Percentiles rank a stretch among this genome's conserved stretches.
Evolutionary conservation across 176 grass and related monocot genomes (phyloP).

Genomic region (Phyllostachys edulis): DNA sequence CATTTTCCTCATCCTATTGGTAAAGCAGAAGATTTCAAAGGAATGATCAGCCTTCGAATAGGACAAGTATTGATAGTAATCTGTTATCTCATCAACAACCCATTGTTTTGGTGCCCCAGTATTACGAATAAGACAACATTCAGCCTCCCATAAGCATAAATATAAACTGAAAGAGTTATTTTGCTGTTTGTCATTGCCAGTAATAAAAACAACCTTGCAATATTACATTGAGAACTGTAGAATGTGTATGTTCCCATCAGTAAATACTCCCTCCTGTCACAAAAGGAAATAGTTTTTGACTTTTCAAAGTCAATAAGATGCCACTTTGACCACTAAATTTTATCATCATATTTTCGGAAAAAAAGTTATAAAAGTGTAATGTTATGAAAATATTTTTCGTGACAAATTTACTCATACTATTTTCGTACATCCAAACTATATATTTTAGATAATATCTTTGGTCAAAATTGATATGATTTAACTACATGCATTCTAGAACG

Average conservation of each 20-base stretch:
- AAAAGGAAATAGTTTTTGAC: too few species aligned
- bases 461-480: too few species aligned
- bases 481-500: too few species aligned
- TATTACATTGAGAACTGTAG: neutral
- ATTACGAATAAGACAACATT: neutral
- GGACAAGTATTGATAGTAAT: neutral
- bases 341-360: too few species aligned
- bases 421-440: too few species aligned
- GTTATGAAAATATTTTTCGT: too few species aligned
- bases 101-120: neutral
- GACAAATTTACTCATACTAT: too few species aligned
- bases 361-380: too few species aligned
- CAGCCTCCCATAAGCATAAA: slow-evolving; percentile 7
- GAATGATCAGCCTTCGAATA: neutral
- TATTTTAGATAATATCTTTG: too few species aligned
- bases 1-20: slow-evolving; percentile 55
- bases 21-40: slow-evolving; percentile 14
- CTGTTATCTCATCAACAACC: slow-evolving; percentile 6
- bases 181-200: neutral
- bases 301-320: too few species aligned
- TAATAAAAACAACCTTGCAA: slow-evolving; percentile 8
- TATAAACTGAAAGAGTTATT: neutral
- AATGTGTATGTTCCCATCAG: slow-evolving; percentile 4
- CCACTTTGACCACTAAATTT: too few species aligned
- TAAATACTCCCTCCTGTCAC: neutral